Base-by-base conservation (phyloP, 768 basidiomycete species). In the Kwoniella heveanensis region DNA sequence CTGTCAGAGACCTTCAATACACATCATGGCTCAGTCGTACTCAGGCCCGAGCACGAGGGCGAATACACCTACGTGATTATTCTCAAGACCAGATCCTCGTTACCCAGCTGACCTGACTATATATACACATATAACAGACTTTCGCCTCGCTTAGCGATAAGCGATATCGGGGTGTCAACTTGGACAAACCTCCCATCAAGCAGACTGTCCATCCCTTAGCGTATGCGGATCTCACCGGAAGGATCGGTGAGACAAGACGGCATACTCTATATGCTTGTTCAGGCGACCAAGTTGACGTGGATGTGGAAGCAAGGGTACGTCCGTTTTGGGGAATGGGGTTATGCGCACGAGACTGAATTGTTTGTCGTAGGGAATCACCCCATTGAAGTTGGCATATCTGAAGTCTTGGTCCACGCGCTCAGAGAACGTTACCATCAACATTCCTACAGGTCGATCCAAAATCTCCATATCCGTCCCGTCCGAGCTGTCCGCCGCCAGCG, bases 121-220 rank as follows among this genome's bases (percentile, higher is more conserved):
- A 47, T 36, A 50, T 54, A 57, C 13, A 22, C n/a, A 19, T 27
- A 59, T 57, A 19, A 30, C 36, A 79, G 78, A 71, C 84, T 0
- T 92, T 94, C 81, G 81, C 84, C 8, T 83, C 87, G 30, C 80
- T 98, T 64, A 90, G 88, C 75, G 94, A 98, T 77, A 83, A 85
- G 10, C 87, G 93, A 76, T 98, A 98, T 80, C 85, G 86, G 71
- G 87, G 86, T 68, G 83, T 92, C 26, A 85, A 86, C 22, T 82
- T 96, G 21, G 83, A 87, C 37, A 88, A 89, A 58, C 57, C 24
- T 86, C 89, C 46, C 86, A 91, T 94, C 69, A 87, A 90, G 60
- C 91, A 95, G 79, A 83, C 90, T 37, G 90, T 97, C 36, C 93
- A 96, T 78, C 92, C 94, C 1, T 83, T 91, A 44, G 92, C 93